Conservation (phyloP, 331 rosid genomes). For the Pyracantha coccinea region DNA sequence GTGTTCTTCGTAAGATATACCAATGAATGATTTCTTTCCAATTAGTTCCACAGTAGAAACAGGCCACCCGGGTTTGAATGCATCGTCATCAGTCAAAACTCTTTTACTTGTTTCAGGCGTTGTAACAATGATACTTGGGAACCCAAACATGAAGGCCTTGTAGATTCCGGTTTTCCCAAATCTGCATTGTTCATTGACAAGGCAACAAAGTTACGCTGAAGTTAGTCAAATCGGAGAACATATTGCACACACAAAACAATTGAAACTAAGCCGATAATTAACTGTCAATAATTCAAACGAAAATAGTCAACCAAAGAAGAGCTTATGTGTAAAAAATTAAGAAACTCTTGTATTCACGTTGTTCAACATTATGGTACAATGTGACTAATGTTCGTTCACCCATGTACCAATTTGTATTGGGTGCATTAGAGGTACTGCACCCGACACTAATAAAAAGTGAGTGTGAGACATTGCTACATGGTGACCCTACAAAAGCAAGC, state of each 20-base stretch:
- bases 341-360: neutral
- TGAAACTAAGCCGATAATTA: too few relatives aligned
- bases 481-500: neutral
- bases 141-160: constrained; percentile 76
- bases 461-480: too few relatives aligned
- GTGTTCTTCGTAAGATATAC: constrained; percentile 61
- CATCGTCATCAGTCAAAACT: constrained; percentile 72
- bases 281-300: too few relatives aligned
- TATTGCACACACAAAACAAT: too few relatives aligned
- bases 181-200: constrained; percentile 25
- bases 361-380: neutral
- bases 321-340: too few relatives aligned
- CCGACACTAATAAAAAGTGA: too few relatives aligned
- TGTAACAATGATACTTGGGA: constrained; percentile 69
- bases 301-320: too few relatives aligned
- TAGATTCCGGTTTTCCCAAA: constrained; percentile 69
- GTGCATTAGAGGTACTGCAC: too few relatives aligned
- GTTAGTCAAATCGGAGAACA: neutral
- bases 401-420: too few relatives aligned
- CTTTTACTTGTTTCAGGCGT: constrained; percentile 56
- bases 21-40: constrained; percentile 65
- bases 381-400: neutral
- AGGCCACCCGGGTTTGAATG: constrained; percentile 79
- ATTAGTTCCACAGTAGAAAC: constrained; percentile 54
- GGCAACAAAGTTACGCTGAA: neutral